These are phyloP conservation scores for Mycena citricolor DNA, from an alignment of 1,284 basidiomycete genomes.

Conservation along the genomic window DNA sequence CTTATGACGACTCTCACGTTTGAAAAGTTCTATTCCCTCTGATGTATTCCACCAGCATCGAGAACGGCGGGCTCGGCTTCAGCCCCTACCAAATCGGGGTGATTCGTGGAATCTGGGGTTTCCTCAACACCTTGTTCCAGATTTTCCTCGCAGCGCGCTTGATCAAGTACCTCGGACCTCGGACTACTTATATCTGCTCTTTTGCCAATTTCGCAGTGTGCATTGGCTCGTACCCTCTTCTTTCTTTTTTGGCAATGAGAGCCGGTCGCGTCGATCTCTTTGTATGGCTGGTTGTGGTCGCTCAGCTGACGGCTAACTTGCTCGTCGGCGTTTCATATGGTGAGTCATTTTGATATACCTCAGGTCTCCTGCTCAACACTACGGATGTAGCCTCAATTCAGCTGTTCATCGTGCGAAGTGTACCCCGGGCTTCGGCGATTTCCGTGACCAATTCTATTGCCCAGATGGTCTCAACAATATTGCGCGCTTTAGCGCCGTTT, in stretches of 20 bases:
- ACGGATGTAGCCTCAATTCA: conserved; percentile 9
- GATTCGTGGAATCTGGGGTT: conserved; percentile 31
- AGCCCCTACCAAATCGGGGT: conserved; percentile 35
- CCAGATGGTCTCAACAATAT: conserved; percentile 24
- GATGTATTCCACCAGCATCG: conserved; percentile 33
- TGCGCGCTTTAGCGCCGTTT: conserved; percentile 19
- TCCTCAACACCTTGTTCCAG: conserved; percentile 31
- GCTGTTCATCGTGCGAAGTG: conserved; percentile 17
- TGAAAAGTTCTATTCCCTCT: conserved; percentile 30
- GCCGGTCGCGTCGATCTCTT: conserved; percentile 23
- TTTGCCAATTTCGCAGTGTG: conserved; percentile 25
- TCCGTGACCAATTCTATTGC: conserved; percentile 25
- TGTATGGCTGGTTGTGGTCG: conserved; percentile 26
- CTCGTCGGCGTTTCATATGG: conserved; percentile 13
- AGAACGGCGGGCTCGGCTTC: conserved; percentile 32
- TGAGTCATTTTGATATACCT: not conserved
- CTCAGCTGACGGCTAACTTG: conserved; percentile 25
- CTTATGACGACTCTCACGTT: too few species aligned
- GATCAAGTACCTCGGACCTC: conserved; percentile 29
- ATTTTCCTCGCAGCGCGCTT: conserved; percentile 27
- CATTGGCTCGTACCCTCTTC: conserved; percentile 27
- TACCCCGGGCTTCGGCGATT: conserved; percentile 19
- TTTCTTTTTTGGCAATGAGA: conserved; percentile 27
- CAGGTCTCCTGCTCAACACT: not conserved
- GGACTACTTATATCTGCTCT: conserved; percentile 24